phyloP scores from a whole-genome alignment of 2,329 filamentous ascomycete genomes.

The Aureobasidium sp. region DNA sequence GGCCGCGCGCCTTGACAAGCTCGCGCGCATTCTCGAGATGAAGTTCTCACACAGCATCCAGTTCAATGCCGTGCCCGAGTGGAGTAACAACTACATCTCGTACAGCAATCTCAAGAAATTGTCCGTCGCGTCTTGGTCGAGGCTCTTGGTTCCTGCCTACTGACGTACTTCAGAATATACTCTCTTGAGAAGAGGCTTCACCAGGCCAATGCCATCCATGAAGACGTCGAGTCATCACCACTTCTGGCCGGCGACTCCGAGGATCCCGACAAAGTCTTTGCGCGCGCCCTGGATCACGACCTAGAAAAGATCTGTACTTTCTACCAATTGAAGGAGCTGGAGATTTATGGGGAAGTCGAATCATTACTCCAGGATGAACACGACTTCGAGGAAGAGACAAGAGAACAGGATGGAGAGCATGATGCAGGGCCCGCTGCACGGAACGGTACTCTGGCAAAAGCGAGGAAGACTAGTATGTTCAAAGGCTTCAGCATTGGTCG shows the following conservation, averaged over 20 bases:
- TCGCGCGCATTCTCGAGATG: slow-evolving; percentile 58
- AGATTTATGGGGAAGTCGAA: slow-evolving; percentile 74
- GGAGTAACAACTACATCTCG: slow-evolving; percentile 95
- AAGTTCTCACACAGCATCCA: slow-evolving; percentile 99
- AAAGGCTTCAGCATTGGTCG: slow-evolving; percentile 36
- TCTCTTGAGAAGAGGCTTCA: slow-evolving; percentile 80
- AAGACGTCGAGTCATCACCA: slow-evolving; percentile 77
- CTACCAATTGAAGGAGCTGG: slow-evolving; percentile 79
- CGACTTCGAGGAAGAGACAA: slow-evolving; percentile 53
- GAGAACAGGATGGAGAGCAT: slow-evolving; percentile 1
- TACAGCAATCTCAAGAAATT: slow-evolving; percentile 99
- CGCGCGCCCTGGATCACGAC: slow-evolving; percentile 73
- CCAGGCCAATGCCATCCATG: slow-evolving; percentile 42
- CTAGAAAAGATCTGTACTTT: slow-evolving; percentile 92
- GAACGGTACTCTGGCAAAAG: slow-evolving; percentile 23
- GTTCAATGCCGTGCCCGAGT: slow-evolving; percentile 99
- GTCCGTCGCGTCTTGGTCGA: slow-evolving; percentile 43
- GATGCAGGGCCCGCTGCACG: background rate
- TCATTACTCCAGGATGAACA: slow-evolving; percentile 67
- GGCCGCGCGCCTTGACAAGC: slow-evolving; percentile 1
- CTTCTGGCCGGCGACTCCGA: slow-evolving; percentile 57
- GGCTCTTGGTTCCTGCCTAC: background rate
- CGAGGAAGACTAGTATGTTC: slow-evolving; percentile 43
- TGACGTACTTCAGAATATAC: slow-evolving; percentile 62
- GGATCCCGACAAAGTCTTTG: slow-evolving; percentile 75